phyloP scores from a whole-genome alignment of 169 alveolate genomes.

The Besnoitia besnoiti region DNA sequence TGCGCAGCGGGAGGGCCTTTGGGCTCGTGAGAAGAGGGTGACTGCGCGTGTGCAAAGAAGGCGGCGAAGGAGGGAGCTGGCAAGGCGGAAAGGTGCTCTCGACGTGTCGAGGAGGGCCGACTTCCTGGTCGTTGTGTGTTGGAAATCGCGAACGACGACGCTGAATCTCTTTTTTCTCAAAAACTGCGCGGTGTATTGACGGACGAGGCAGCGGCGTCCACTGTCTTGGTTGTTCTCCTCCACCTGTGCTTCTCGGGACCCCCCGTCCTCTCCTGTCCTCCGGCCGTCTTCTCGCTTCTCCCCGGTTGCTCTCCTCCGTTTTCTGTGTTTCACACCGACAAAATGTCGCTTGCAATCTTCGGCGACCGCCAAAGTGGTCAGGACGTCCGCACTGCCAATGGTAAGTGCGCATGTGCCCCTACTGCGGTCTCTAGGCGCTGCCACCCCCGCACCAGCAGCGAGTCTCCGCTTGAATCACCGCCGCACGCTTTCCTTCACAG shows the following conservation, averaged over 20 bases:
- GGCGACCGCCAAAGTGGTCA: slow-evolving; percentile 82
- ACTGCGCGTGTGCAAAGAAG: neutral
- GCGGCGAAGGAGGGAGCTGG: neutral
- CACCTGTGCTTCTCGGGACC: slow-evolving; percentile 8
- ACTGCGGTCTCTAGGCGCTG: neutral
- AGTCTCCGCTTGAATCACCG: neutral
- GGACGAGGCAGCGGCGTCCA: neutral
- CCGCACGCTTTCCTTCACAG: neutral
- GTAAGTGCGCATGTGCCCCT: slow-evolving; percentile 58
- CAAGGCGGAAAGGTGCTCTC: neutral
- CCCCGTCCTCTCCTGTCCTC: slow-evolving; percentile 52
- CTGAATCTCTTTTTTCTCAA: neutral
- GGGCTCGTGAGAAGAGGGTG: neutral
- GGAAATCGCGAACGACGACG: neutral
- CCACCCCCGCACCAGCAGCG: neutral
- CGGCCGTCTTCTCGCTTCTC: slow-evolving; percentile 37
- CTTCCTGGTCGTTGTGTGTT: neutral
- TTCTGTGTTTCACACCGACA: neutral
- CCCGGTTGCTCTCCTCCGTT: neutral
- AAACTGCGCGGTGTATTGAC: neutral
- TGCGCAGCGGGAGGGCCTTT: neutral
- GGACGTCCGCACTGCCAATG: slow-evolving; percentile 81
- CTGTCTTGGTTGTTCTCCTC: slow-evolving; percentile 7
- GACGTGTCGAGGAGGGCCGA: no score
- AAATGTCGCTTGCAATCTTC: slow-evolving; percentile 78